Base-by-base conservation (phyloP, 106 monocot genomes). In the Allium sativum region DNA sequence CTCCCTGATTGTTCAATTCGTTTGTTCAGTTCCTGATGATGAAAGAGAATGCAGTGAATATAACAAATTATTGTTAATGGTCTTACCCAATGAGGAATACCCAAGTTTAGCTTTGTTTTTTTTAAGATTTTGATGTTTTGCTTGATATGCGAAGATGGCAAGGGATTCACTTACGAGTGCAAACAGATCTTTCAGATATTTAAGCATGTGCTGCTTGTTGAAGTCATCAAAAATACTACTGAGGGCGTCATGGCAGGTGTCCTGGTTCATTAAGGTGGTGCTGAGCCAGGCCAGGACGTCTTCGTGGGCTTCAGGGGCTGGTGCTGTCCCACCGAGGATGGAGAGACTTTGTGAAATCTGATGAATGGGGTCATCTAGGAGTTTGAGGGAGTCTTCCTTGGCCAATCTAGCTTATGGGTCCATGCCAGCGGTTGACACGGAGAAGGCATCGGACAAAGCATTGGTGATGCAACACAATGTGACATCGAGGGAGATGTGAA, bases 281-380 rank as follows among this genome's bases (percentile, higher is more conserved):
- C 86, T 86, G 48, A 95, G 86, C 94, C 94, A 95, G 11, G 89
- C 90, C 53, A 85, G 56, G 62, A 90, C 87, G 64, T 91, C 96
- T 45, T 84, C 91, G 5, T 31, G 0, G 1, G 31, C 31, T 21
- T 58, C 64, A 44, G 71, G 65, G n/a, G 50, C 69, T 40, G 47
- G 22, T 40, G 21, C 19, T 1, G 22, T 19, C 11, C 48, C 15
- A 11, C 61, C 53, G 43, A 86, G 70, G 55, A 67, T 75, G 3
- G 19, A n/a, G 12, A 95, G 73, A 9, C 90, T 77, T 42, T 75
- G 78, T 18, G 73, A 47, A 20, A 96, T 77, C 71, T 80, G 87
- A 64, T 73, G 74, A 13, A 70, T 16, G 17, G 95, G 76, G 53
- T 66, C 77, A 40, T 82, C 96, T 8, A 96, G 67, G 9, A 96